A percentile compares a stretch with the other conserved stretches of the same genome.
phyloP scores from a whole-genome alignment of 148 eudicot species.

The Heliamphora exappendiculata region DNA sequence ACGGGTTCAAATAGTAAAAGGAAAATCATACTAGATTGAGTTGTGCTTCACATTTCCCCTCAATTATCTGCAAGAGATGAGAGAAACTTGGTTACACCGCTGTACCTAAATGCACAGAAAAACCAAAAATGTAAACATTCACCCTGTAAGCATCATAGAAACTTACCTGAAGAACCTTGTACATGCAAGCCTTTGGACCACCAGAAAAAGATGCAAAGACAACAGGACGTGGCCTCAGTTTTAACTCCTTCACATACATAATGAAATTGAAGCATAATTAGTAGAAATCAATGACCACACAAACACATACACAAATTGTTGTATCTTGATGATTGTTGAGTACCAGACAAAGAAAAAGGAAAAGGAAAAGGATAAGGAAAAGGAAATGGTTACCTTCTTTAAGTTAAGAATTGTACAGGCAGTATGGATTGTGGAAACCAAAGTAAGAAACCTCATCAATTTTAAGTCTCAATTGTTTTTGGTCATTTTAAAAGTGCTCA shows the following conservation, averaged over 20 bases:
- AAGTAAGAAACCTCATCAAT: not conserved
- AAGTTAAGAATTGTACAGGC: not conserved
- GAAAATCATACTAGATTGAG: constrained; percentile 39
- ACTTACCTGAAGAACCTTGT: constrained; percentile 83
- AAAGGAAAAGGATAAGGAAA: not conserved
- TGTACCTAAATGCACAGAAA: not conserved
- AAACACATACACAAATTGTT: not conserved
- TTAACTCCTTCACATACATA: constrained; percentile 60
- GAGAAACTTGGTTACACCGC: not conserved
- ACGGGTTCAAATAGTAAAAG: not conserved
- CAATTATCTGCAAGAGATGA: constrained; percentile 55
- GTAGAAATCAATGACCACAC: not conserved
- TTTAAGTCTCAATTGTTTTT: not conserved
- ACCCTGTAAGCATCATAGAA: not conserved
- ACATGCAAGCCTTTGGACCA: constrained; percentile 94
- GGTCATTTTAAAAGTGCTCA: too few species aligned
- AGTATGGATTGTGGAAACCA: not conserved
- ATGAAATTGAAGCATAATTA: constrained; percentile 9
- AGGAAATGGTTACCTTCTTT: not conserved
- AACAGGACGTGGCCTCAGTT: constrained; percentile 61
- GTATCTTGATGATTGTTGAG: not conserved
- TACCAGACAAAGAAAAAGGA: not conserved
- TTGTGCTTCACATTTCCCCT: constrained; percentile 39
- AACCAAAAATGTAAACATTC: not conserved
- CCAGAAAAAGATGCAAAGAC: constrained; percentile 92